Evolutionary conservation across 73 alveolate genomes (phyloP).

Genomic region (Loxodes magnus): DNA sequence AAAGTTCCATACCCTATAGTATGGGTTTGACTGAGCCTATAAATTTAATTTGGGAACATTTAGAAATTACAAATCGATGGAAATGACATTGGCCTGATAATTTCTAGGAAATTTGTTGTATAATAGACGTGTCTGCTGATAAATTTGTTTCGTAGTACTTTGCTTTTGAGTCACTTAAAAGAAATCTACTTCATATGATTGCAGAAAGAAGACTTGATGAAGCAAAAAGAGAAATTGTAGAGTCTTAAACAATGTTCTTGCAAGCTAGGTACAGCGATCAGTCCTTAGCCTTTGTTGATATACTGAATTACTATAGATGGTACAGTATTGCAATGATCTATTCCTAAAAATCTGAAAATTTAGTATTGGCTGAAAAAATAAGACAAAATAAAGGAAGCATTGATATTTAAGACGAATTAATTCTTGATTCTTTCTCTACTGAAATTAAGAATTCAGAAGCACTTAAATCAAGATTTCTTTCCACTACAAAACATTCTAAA

Average conservation of each 20-base stretch:
- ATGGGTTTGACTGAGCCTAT: no score
- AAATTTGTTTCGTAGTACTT: not conserved
- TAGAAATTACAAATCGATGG: no score
- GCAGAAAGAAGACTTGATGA: not conserved
- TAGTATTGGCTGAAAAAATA: not conserved
- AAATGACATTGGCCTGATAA: no score
- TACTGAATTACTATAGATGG: slow-evolving; percentile 7
- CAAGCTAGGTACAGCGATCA: not conserved
- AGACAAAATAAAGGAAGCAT: no score
- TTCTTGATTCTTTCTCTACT: slow-evolving; percentile 1
- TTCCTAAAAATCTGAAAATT: not conserved
- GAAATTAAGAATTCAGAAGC: not conserved
- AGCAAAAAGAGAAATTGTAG: not conserved
- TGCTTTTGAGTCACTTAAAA: not conserved
- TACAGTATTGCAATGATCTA: not conserved
- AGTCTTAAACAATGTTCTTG: not conserved
- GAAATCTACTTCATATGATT: not conserved
- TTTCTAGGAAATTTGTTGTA: no score
- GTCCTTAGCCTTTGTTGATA: not conserved
- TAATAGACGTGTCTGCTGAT: slow-evolving; percentile 1
- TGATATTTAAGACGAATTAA: not conserved
- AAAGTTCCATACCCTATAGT: no score
- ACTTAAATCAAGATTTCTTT: not conserved
- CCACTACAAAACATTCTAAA: slow-evolving; percentile 9
- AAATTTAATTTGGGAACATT: no score